A percentile compares a stretch with the other conserved stretches of the same genome.
phyloP scores from a whole-genome alignment of 352 stramenopile genomes.

The Globisporangium sylvaticum region DNA sequence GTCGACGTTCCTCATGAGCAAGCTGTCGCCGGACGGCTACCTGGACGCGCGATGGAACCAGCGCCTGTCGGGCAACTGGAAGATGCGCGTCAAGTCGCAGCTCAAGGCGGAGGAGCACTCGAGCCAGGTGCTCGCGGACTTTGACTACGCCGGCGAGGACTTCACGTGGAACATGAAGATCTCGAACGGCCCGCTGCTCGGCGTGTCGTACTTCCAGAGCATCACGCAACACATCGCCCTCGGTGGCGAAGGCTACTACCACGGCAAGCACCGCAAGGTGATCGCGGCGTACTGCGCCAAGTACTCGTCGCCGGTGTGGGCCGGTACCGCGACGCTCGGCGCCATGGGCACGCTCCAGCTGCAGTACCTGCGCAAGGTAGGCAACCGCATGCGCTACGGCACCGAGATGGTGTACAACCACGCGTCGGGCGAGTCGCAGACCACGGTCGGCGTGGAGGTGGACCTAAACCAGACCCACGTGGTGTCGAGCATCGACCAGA shows the following conservation, averaged over 20 bases:
- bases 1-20: slow-evolving; percentile 82
- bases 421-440: slow-evolving; percentile 74
- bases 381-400: slow-evolving; percentile 75
- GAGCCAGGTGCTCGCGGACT: slow-evolving; percentile 76
- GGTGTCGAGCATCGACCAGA: slow-evolving; percentile 81
- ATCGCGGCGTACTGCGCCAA: slow-evolving; percentile 84
- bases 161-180: slow-evolving; percentile 90
- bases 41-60: slow-evolving; percentile 85
- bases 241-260: slow-evolving; percentile 85
- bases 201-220: slow-evolving; percentile 86
- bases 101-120: slow-evolving; percentile 78
- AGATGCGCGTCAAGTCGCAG: slow-evolving; percentile 84
- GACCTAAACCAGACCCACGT: slow-evolving; percentile 82
- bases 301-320: slow-evolving; percentile 68
- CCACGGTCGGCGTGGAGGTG: slow-evolving; percentile 79
- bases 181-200: slow-evolving; percentile 82
- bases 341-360: slow-evolving; percentile 82
- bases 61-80: slow-evolving; percentile 64
- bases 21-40: slow-evolving; percentile 82
- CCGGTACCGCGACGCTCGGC: slow-evolving; percentile 66
- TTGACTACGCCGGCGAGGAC: slow-evolving; percentile 80
- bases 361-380: slow-evolving; percentile 85
- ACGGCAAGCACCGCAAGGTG: slow-evolving; percentile 84
- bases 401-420: slow-evolving; percentile 88
- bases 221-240: slow-evolving; percentile 75